Percentiles rank a stretch among this genome's conserved stretches.
These are phyloP conservation scores for Pseudonitzschia delicatissima DNA, from an alignment of 108 stramenopile species.

Conservation along the genomic window DNA sequence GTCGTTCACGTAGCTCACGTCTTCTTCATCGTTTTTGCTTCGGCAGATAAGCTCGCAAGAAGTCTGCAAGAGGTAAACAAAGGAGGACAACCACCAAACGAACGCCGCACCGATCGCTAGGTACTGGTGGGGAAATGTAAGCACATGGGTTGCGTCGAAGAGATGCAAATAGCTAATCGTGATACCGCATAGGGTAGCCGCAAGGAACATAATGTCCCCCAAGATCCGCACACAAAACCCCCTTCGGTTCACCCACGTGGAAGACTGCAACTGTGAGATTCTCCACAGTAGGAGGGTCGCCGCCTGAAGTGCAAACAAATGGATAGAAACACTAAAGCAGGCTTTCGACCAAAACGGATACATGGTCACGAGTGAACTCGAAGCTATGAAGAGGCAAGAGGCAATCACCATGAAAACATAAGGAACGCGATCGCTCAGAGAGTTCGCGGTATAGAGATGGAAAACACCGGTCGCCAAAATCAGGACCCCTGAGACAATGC, in stretches of 20 bases:
- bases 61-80: not conserved
- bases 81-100: not conserved
- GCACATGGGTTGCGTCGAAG: not conserved
- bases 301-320: constrained; percentile 5
- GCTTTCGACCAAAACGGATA: not conserved
- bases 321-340: not conserved
- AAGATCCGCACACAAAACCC: not conserved
- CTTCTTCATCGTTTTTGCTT: not conserved
- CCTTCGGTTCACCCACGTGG: not conserved
- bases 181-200: not conserved
- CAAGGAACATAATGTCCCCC: not conserved
- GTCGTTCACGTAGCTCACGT: not conserved
- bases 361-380: not conserved
- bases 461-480: not conserved
- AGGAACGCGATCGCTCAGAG: not conserved
- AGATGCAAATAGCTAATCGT: not conserved
- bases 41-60: not conserved
- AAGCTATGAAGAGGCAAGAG: constrained; percentile 1
- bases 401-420: not conserved
- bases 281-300: not conserved
- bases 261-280: too few species aligned
- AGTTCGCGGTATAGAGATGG: not conserved
- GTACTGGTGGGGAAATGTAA: not conserved
- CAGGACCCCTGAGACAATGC: not conserved
- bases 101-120: not conserved